A percentile compares a stretch with the other conserved stretches of the same genome.
Evolutionary conservation across 306 rosid genomes (phyloP).

Genomic region (Casuarina cunninghamiana): DNA sequence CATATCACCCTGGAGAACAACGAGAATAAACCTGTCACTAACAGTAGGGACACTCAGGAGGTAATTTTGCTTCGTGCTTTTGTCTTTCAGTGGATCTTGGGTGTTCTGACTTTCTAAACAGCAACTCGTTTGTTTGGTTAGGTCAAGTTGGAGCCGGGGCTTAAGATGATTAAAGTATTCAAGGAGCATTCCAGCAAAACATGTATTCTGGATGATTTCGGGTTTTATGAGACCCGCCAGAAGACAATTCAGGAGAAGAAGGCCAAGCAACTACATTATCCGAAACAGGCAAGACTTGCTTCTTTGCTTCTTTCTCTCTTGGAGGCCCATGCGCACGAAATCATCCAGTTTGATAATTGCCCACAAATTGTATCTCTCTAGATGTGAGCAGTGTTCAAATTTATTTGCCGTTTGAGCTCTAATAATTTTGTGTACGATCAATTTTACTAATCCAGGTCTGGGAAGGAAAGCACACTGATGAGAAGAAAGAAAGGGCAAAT

Average conservation of each 20-base stretch:
- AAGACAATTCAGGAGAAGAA: slow-evolving; percentile 91
- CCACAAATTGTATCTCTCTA: not conserved
- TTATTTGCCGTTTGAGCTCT: not conserved
- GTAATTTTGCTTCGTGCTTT: slow-evolving; percentile 26
- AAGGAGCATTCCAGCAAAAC: slow-evolving; percentile 82
- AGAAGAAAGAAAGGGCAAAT: slow-evolving; percentile 53
- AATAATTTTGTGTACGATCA: not conserved
- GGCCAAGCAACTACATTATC: slow-evolving; percentile 73
- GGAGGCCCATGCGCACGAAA: too few relatives aligned
- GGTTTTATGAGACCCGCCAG: slow-evolving; percentile 83
- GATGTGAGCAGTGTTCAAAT: not conserved
- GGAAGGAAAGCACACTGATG: slow-evolving; percentile 86
- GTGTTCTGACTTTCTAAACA: slow-evolving; percentile 13
- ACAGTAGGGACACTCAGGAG: slow-evolving; percentile 98
- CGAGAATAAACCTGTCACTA: slow-evolving; percentile 95
- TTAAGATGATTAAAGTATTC: slow-evolving; percentile 66
- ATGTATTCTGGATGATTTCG: slow-evolving; percentile 87
- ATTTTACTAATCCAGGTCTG: slow-evolving; percentile 55
- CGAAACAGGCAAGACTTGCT: slow-evolving; percentile 62
- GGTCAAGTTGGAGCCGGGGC: slow-evolving; percentile 84
- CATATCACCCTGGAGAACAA: slow-evolving; percentile 91
- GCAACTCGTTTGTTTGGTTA: slow-evolving; percentile 22
- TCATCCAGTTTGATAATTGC: not conserved
- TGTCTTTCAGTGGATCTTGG: not conserved
- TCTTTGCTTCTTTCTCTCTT: not conserved